A percentile compares a stretch with the other conserved stretches of the same genome.
Evolutionary conservation across 2,329 filamentous ascomycete genomes (phyloP).

Genomic region (Aspergillus clavatus): DNA sequence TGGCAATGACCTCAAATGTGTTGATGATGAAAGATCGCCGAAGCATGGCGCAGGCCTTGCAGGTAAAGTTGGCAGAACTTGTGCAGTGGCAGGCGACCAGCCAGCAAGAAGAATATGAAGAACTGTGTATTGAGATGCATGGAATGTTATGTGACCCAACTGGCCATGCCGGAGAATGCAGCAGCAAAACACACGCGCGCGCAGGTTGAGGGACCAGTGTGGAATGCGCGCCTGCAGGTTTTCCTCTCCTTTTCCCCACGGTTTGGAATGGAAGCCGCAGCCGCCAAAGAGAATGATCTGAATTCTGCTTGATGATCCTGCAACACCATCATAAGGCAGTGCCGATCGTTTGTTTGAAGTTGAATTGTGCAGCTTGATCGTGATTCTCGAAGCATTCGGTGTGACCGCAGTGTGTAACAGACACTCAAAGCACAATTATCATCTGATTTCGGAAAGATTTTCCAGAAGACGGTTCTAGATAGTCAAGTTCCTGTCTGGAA

Average conservation of each 20-base stretch:
- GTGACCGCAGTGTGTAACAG: neutral
- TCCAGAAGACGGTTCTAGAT: neutral
- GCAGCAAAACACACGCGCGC: conserved; percentile 4
- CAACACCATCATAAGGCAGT: neutral
- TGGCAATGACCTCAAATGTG: neutral
- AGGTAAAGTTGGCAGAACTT: conserved; percentile 1
- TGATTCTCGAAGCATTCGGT: too few species aligned
- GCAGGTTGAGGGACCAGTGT: neutral
- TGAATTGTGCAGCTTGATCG: neutral
- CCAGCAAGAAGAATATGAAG: neutral
- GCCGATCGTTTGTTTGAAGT: too few species aligned
- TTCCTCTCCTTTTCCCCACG: conserved; percentile 2
- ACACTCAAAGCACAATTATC: neutral
- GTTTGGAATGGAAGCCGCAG: conserved; percentile 18
- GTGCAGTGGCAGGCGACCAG: neutral
- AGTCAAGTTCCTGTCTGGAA: neutral
- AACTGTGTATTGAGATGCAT: conserved; percentile 12
- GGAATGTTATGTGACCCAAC: conserved; percentile 15
- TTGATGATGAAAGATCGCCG: conserved; percentile 2
- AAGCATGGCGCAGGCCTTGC: conserved; percentile 3
- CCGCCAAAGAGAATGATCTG: neutral
- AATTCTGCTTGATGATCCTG: neutral
- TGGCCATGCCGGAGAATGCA: conserved; percentile 20
- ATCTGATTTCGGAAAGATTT: too few species aligned
- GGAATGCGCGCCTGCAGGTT: conserved; percentile 14